Base-by-base conservation (phyloP, 2,329 filamentous ascomycete genomes). In the Elsinoe australis region DNA sequence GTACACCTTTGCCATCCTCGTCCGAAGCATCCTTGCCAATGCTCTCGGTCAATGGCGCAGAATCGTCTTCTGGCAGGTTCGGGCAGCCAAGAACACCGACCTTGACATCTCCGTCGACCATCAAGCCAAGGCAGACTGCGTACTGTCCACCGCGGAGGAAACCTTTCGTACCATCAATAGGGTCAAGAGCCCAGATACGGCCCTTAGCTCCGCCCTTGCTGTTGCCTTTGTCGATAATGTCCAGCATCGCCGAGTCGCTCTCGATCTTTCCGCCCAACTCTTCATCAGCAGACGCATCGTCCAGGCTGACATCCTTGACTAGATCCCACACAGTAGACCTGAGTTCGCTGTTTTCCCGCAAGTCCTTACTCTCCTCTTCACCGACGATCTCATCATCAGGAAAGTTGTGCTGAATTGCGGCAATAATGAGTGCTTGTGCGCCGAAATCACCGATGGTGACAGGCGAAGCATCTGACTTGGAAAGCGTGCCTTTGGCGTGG, bases 371-470 rank as follows among this genome's bases (percentile, higher is more conserved):
- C 69, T 98, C 92, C 69, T 98, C 92, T 68, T 98, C 92, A 56
- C 86, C 92, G 33, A 98, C 87, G 54, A 98, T 85, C 65, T 87
- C 83, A 63, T 98, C 92, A 28, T 80, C 63, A 14, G 92, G 92
- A 72, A 98, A 98, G 68, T 85, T 87, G 68, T 86, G 79, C 67
- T 83, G 82, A 57, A 98, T 82, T 21, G 90, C 90, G 50, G 82
- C 77, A 62, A 96, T 95, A 68, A 98, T 95, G 56, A 98, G 79
- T 24, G 92, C 89, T 72, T 98, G 92, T 29, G 92, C 94, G 61
- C 92, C 92, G 66, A 95, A 96, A 71, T 98, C 92, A 65, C 90
- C 92, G 59, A 96, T 92, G 14, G 92, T 98, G 59, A 98, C 92
- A 55, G 92, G 92, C 7, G 89, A 95, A 64, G 87, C 87, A 74